Base-by-base conservation (phyloP, 495 filamentous ascomycete genomes). In the Penicillium arizonense region DNA sequence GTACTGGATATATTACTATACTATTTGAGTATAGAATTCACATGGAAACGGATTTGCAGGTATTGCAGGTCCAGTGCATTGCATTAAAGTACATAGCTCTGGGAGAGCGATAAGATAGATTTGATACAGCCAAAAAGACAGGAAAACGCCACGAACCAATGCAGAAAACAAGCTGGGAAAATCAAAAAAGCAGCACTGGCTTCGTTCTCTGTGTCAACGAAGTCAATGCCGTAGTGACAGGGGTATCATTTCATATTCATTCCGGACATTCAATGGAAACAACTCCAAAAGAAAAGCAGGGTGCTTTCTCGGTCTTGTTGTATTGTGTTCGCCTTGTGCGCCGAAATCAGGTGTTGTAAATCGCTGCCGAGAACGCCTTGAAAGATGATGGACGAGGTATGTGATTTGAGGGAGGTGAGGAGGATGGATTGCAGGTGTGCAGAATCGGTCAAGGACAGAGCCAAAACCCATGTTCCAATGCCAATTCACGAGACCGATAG, bases 241-340 rank as follows among this genome's bases (percentile, higher is more conserved):
- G 58, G 63, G 63, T 65, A 65, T 65, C 63, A 65, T 63, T 63
- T 56, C 45, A 46, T 46, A 62, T 50, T 60, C 60, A 55, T 63
- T 55, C 44, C 50, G 41, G 44, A 44, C 56, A 58, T 57, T 38
- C 58, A 50, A 24, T 48, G 20, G 14, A 40, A 49, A 52, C 45
- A 50, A 43, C 43, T 41, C 48, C 30, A 39, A 47, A 49, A 42
- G 24, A 63, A 50, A 59, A 39, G 21, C 24, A 52, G 38, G 32
- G 37, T 34, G 36, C 36, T 14, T 33, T 34, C 20, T 16, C 26
- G 33, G 33, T 52, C 34, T 54, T 42, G 39, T 55, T 30, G 9
- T 48, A 33, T 55, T 55, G 53, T 40, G 21, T 47, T 57, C 51
- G 55, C 55, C 55, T 56, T 58, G 52, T 43, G 50, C 58, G 52